Percentiles rank a stretch among this genome's conserved stretches.
These are phyloP conservation scores for Aechmea fasciata DNA, from an alignment of 176 grass and related monocot genomes.

Conservation along the genomic window DNA sequence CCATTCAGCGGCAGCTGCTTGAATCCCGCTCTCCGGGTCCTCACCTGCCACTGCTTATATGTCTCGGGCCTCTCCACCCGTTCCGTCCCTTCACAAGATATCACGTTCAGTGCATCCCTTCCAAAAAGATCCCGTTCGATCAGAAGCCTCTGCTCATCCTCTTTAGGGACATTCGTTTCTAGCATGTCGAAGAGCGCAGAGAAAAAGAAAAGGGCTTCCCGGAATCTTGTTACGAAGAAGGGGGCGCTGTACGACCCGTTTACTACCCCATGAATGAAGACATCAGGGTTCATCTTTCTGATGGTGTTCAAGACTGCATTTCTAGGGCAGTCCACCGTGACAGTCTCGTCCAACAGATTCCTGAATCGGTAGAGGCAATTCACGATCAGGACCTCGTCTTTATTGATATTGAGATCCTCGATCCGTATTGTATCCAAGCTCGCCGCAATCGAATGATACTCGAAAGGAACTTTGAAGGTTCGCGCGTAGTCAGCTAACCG, in stretches of 20 bases:
- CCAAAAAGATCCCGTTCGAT: conserved; percentile 64
- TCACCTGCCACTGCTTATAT: conserved; percentile 83
- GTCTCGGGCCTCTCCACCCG: conserved; percentile 89
- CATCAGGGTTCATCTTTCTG: conserved; percentile 70
- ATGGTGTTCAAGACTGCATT: conserved; percentile 75
- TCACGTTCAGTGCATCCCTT: conserved; percentile 60
- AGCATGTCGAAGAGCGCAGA: conserved; percentile 80
- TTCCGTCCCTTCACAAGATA: conserved; percentile 85
- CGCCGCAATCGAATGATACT: conserved; percentile 56
- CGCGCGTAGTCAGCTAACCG: conserved; percentile 72
- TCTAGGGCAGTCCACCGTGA: conserved; percentile 67
- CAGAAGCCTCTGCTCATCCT: conserved; percentile 59
- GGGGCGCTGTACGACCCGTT: conserved; percentile 82
- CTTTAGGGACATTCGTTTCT: conserved; percentile 56
- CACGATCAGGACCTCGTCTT: conserved; percentile 79
- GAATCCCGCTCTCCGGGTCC: conserved; percentile 64
- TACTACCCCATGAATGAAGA: conserved; percentile 61
- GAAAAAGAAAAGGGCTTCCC: conserved; percentile 80
- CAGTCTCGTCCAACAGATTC: conserved; percentile 72
- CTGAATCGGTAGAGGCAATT: conserved; percentile 68
- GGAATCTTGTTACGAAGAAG: conserved; percentile 84
- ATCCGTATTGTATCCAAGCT: conserved; percentile 54
- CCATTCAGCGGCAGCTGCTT: conserved; percentile 61
- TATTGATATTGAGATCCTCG: conserved; percentile 61
- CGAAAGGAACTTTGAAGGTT: conserved; percentile 65